phyloP scores from a whole-genome alignment of 176 grass and related monocot species.

The Tillandsia fasciculata region DNA sequence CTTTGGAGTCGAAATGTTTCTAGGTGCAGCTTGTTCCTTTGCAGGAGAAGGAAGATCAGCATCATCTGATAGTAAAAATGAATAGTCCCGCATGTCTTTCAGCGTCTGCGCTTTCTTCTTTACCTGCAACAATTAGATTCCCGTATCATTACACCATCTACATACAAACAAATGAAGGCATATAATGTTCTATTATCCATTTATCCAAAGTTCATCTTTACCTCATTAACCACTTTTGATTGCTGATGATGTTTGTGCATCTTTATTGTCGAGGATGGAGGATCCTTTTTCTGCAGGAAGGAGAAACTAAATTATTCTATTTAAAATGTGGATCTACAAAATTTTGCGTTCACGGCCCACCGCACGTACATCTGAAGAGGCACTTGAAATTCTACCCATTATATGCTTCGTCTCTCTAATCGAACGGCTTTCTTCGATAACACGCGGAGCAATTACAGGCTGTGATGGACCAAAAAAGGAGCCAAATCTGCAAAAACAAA shows the following conservation, averaged over 20 bases:
- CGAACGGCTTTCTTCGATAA: constrained; percentile 64
- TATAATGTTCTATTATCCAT: constrained; percentile 11
- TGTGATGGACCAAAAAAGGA: constrained; percentile 81
- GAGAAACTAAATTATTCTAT: background rate
- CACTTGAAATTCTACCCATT: constrained; percentile 16
- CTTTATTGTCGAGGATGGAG: constrained; percentile 21
- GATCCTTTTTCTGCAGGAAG: constrained; percentile 26
- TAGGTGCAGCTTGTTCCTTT: constrained; percentile 14
- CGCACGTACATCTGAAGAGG: constrained; percentile 19
- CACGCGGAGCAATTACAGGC: constrained; percentile 46
- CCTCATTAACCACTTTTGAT: constrained; percentile 41
- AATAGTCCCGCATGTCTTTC: constrained; percentile 64
- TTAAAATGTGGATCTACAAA: background rate
- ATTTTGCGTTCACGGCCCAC: background rate
- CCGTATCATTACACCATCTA: background rate
- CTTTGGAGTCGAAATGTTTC: constrained; percentile 25
- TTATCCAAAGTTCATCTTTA: constrained; percentile 15
- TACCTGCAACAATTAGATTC: constrained; percentile 26
- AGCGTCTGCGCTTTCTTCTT: constrained; percentile 71
- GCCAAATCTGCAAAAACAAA: constrained; percentile 46
- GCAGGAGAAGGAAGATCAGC: constrained; percentile 24
- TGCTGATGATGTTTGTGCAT: constrained; percentile 21
- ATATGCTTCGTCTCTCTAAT: constrained; percentile 39
- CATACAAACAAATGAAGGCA: background rate
- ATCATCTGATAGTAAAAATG: constrained; percentile 65